Base-by-base conservation (phyloP, 805 yeast species). In the Cyberlindnera xylosilytica region DNA sequence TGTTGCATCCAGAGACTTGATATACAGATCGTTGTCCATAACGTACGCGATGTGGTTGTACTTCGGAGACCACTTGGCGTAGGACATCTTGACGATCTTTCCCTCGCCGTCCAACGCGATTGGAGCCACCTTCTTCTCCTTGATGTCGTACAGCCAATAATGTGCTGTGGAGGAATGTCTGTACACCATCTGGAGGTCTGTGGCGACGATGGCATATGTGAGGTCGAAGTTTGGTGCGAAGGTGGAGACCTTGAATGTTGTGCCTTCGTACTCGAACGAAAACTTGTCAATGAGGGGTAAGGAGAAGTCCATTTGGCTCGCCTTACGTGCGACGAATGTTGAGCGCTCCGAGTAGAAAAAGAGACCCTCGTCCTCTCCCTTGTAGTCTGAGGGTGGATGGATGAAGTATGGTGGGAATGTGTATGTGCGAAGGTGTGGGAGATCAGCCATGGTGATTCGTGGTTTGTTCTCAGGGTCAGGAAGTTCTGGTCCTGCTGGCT, bases 1-100 rank as follows among this genome's bases (percentile, higher is more conserved):
- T 8, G 58, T 17, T 32, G 54, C 42, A 13, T 45, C 46, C 1
- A 67, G 39, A 11, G 76, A 65, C 42, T 72, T 73, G 13, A 86
- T 50, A 57, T 70, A 87, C 6, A 88, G 70, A 54, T 88, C 79
- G 61, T 85, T 81, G 12, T 82, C 75, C 43, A 69, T 62, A 4
- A 86, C 85, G 53, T 74, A 85, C 0, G 91, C 78, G 36, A 88
- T 63, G 35, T 73, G 67, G 12, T 65, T 61, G 3, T 91, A 87
- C 31, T 74, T 72, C 22, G 96, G 95, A 5, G 95, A 76, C 84
- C 93, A 87, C 38, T 66, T 60, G 0, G 87, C 86, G 30, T 71
- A 56, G 0, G 80, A 60, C 15, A 70, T 49, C 26, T 62, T 56
- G 20, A 58, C 60, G 20, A 57, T 45, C 2, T 45, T 51, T 3